A percentile compares a stretch with the other conserved stretches of the same genome.
These are phyloP conservation scores for Sporormia fimetaria DNA, from an alignment of 495 filamentous ascomycete species.

Conservation along the genomic window DNA sequence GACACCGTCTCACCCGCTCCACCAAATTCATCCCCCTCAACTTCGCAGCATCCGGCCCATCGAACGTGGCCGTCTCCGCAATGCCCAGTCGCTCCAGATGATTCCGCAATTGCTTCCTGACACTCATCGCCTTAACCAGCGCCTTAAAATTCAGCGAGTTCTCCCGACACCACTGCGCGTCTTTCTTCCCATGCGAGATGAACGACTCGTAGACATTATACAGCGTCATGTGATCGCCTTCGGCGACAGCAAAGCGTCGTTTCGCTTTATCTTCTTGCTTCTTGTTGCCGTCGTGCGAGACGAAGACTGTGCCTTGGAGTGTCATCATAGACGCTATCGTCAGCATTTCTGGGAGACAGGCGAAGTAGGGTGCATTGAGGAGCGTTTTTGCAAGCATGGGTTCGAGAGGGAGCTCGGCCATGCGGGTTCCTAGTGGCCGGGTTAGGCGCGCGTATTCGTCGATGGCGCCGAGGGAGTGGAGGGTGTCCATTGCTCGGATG, in stretches of 20 bases:
- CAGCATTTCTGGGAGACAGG: conserved; percentile 74
- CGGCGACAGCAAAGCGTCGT: conserved; percentile 79
- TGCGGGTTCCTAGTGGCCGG: conserved; percentile 69
- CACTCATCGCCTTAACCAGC: conserved; percentile 70
- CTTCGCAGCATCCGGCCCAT: conserved; percentile 26
- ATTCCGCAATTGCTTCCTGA: conserved; percentile 73
- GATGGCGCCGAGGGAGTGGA: conserved; percentile 81
- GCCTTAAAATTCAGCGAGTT: conserved; percentile 79
- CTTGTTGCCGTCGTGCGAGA: conserved; percentile 64
- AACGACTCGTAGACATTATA: conserved; percentile 91
- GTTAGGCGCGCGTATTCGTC: conserved; percentile 90
- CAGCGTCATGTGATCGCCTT: conserved; percentile 91
- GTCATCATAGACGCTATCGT: conserved; percentile 93
- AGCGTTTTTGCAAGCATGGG: conserved; percentile 95
- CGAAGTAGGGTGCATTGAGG: conserved; percentile 62
- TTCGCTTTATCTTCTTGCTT: conserved; percentile 59
- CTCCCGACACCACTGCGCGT: conserved; percentile 74
- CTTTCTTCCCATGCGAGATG: conserved; percentile 72
- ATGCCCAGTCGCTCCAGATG: conserved; percentile 82
- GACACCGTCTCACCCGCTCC: conserved; percentile 71
- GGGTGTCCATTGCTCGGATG: conserved; percentile 74
- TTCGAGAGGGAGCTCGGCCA: conserved; percentile 91
- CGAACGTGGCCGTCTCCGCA: conserved; percentile 40
- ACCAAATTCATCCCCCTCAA: conserved; percentile 39
- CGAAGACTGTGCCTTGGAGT: conserved; percentile 69